Evolutionary conservation across 768 basidiomycete genomes (phyloP).

Genomic region (Podaxis carcinomalis): DNA sequence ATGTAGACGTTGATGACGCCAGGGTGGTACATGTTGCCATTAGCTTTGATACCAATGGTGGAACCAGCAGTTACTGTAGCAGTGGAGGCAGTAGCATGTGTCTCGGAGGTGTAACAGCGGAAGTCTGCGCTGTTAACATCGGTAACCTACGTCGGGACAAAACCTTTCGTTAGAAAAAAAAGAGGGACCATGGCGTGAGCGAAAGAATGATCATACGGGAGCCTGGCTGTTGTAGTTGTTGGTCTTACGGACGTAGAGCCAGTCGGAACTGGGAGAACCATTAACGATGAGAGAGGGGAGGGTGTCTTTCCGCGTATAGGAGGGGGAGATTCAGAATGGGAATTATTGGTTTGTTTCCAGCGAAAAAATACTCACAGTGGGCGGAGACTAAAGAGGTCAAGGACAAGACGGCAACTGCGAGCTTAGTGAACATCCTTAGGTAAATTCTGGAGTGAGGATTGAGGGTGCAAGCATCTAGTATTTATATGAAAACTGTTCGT

Average conservation of each 20-base stretch:
- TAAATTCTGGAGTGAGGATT: neutral
- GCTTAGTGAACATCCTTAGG: constrained; percentile 20
- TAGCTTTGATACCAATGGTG: constrained; percentile 35
- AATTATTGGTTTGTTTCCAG: neutral
- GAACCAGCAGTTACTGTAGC: constrained; percentile 41
- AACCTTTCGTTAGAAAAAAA: neutral
- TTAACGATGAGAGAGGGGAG: constrained; percentile 34
- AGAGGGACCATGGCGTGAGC: neutral
- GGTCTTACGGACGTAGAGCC: constrained; percentile 39
- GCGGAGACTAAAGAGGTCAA: constrained; percentile 18
- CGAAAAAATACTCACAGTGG: constrained; percentile 20
- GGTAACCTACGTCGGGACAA: constrained; percentile 26
- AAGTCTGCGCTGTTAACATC: constrained; percentile 44
- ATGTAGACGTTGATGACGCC: constrained; percentile 41
- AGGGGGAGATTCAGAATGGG: neutral
- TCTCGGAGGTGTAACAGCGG: constrained; percentile 42
- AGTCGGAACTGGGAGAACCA: constrained; percentile 32
- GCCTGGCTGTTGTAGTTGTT: constrained; percentile 40
- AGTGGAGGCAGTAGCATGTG: constrained; percentile 36
- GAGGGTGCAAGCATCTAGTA: neutral
- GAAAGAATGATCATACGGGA: constrained; percentile 23
- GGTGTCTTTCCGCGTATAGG: constrained; percentile 17
- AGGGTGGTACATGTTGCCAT: constrained; percentile 44
- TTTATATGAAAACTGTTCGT: neutral
- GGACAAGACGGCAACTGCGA: constrained; percentile 18